A percentile compares a stretch with the other conserved stretches of the same genome.
phyloP scores from a whole-genome alignment of 176 grass and related monocot genomes.

The Oropetium thomaeum region DNA sequence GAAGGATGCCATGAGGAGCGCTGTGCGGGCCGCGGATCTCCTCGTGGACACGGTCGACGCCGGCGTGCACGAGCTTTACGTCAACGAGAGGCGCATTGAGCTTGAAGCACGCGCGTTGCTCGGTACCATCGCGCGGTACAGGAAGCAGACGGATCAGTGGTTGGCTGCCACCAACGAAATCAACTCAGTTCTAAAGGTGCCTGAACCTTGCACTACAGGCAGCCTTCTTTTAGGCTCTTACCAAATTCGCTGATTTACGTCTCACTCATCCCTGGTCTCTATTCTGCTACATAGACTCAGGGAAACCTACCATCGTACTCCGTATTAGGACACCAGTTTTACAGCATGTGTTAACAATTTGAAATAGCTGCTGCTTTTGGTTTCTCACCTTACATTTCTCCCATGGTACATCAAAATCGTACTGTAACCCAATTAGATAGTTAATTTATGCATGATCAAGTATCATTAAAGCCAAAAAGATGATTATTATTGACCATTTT shows the following conservation, averaged over 20 bases:
- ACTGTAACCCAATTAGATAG: background rate
- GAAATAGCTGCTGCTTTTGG: background rate
- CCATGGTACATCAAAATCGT: background rate
- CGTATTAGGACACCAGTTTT: background rate
- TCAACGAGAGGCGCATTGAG: conserved; percentile 73
- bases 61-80: conserved; percentile 66
- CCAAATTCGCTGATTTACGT: background rate
- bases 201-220: background rate
- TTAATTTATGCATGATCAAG: background rate
- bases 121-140: conserved; percentile 53
- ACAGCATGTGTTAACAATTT: background rate
- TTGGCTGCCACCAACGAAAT: conserved; percentile 63
- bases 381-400: background rate
- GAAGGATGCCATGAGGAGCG: conserved; percentile 45
- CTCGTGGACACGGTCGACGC: conserved; percentile 59
- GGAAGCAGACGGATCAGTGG: conserved; percentile 83
- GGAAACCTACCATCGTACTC: background rate
- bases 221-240: background rate
- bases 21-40: conserved; percentile 42
- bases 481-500: background rate
- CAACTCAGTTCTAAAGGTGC: conserved; percentile 72
- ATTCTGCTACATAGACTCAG: background rate
- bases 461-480: background rate
- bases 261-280: background rate
- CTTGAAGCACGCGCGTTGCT: conserved; percentile 62